Evolutionary conservation across 345 rosid genomes (phyloP), one percentile per base, ranked within the genome.

Genomic region (Garcia nutans): DNA sequence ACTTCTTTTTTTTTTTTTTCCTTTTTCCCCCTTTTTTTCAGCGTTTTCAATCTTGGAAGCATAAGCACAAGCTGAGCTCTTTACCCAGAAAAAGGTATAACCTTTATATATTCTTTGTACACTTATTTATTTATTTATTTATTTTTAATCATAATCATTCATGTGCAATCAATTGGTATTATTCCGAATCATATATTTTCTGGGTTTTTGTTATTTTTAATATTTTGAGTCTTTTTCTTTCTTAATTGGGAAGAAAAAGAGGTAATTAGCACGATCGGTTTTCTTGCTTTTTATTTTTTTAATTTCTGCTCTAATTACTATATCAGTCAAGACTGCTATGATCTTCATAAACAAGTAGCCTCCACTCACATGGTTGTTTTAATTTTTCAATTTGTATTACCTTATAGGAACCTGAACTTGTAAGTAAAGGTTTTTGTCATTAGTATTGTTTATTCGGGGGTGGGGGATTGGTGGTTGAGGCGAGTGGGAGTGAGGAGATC

Each of bases 21-120:
- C 1, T 28, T 15, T 33, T 33, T 4, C 5, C 11, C 9, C 3
- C 1, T 64, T 60, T 31, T 65, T 69, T 57, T 79, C 78, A 71
- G 79, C 77, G 68, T 64, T 6, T n/a, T 74, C 58, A 57, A 71
- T 79, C 79, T 68, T 73, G 73, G 60, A 31, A 67, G 61, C 68
- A 74, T 64, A 76, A 41, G 58, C 74, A 44, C 72, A 20, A 47
- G 57, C 22, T 57, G 7, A 47, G 57, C 22, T 63, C 28, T n/a
- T 19, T 52, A 33, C 42, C 11, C 57, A 52, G 70, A 41, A 57
- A 57, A 76, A 79, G 87, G 87, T 82, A 67, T 59, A 6, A 23
- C 10, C 69, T 56, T 68, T 3, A 65, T 71, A 31, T 63, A 28
- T 20, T 17, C 9, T 66, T 49, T 56, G 41, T 44, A 11, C 33